Evolutionary conservation across 202 grass and related monocot species (phyloP), one percentile per base, ranked within the genome.

Genomic region (Bolboschoenoplectus hybrid): DNA sequence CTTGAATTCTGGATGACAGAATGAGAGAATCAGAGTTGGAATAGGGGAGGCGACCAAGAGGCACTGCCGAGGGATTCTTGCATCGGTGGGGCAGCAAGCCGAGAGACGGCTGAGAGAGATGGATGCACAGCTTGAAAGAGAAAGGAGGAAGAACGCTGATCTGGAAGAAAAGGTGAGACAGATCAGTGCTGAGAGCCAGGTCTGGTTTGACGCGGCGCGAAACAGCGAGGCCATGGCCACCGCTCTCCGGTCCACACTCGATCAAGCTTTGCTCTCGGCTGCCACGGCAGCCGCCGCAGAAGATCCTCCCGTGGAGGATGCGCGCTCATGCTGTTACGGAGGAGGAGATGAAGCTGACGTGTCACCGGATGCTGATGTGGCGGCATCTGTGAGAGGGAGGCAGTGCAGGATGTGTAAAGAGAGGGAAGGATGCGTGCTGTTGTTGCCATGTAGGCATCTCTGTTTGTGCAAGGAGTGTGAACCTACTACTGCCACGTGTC

Each of bases 391-490:
- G 2, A 64, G 61, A 1, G n/a, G 3, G 26, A 71, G 51, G 50
- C 55, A 83, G 55, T 94, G 93, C 87, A 57, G n/a, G 86, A 65
- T 80, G 2, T 96, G 93, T 83, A 86, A 86, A 52, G 81, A 34
- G 20, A 82, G 68, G 38, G 89, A 87, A 2, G 86, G 86, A 5
- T 93, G 89, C 88, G 88, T 95, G 75, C 64, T 95, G 86, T 51
- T 95, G 51, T 86, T 95, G 56, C 93, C 93, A 65, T 95, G 93
- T 82, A 88, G 91, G 69, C 93, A 95, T 63, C 91, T 95, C 6
- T 95, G 93, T 87, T 74, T 93, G 4, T 95, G 93, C 89, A 69
- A 70, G 34, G 69, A 7, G 1, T 95, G 93, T 86, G 91, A 89
- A 34, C 53, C 91, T 2, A 58, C 12, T n/a, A 50, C 39, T 1